Evolutionary conservation across 1,139 yeast genomes (phyloP), one percentile per base, ranked within the genome.

Genomic region (Wickerhamomyces sp.): DNA sequence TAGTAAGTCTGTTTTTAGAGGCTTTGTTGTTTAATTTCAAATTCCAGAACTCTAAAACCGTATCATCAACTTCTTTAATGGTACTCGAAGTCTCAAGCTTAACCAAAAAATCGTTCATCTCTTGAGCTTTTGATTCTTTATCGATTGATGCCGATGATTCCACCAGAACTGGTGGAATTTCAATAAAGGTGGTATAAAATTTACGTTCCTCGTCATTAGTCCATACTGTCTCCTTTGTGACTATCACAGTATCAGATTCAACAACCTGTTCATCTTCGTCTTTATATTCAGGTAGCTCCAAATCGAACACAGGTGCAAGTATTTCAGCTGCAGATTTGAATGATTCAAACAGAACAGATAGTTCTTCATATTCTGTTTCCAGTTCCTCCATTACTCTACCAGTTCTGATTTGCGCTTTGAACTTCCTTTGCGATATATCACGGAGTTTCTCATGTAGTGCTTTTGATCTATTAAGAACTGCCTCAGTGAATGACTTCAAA

Each of bases 11-110:
- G 44, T 79, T 74, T 36, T 74, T 73, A 1, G 95, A 80, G 0
- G 95, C 90, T 56, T 83, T 86, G 54, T 85, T 86, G 54, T 82
- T 76, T 27, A 87, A 63, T 7, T 66, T 62, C 16, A 61, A 51
- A 9, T 55, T 49, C 66, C 83, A 74, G 56, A 79, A 87, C n/a
- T 70, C 71, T 5, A 61, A 47, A 0, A 78, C 80, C n/a, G 79
- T 59, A 10, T 65, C 61, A 48, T 85, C 90, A 27, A 85, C 66
- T 14, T 70, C 74, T 28, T 73, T 72, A 10, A 73, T 73, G 1
- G 71, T 63, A 3, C 63, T 60, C 0, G 71, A 68, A 3, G 58
- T 57, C 36, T 77, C 80, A 31, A 83, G 55, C n/a, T 58, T 60
- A 0, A 51, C 48, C 34, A 81, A 56, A 40, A 81, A 68, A 0